Conservation (phyloP, 495 filamentous ascomycete species). For the Sordaria brevicollis region DNA sequence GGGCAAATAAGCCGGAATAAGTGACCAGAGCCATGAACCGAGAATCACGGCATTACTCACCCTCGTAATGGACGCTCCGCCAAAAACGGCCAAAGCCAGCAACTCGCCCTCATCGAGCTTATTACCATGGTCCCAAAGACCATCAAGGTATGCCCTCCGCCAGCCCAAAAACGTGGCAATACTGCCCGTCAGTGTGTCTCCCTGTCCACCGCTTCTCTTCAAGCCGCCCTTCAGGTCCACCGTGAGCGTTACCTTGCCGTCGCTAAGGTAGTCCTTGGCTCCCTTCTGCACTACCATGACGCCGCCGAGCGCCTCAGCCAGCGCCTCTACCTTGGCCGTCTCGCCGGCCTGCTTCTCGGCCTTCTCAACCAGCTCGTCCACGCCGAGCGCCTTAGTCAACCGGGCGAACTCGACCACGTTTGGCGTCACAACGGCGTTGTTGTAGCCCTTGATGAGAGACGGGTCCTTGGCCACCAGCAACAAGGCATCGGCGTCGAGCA, state of each 20-base stretch:
- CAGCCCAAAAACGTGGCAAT: conserved; percentile 83
- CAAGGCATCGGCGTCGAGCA: conserved; percentile 88
- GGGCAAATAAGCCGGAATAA: background rate
- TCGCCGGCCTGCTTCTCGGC: conserved; percentile 30
- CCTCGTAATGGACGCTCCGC: conserved; percentile 74
- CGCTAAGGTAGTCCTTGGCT: conserved; percentile 69
- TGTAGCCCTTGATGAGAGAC: conserved; percentile 68
- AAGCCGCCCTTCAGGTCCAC: conserved; percentile 68
- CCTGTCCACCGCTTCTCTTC: conserved; percentile 90
- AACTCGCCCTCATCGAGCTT: conserved; percentile 51
- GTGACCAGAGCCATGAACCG: background rate
- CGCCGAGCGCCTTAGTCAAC: conserved; percentile 50
- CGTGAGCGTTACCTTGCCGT: conserved; percentile 63
- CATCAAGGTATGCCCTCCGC: conserved; percentile 73
- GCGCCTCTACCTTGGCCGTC: conserved; percentile 54
- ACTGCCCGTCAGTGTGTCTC: conserved; percentile 87
- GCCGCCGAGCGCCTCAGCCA: conserved; percentile 72
- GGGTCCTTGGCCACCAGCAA: conserved; percentile 66
- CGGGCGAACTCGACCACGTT: conserved; percentile 90
- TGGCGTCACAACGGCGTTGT: conserved; percentile 80
- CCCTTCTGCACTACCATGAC: conserved; percentile 91
- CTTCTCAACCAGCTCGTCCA: conserved; percentile 43
- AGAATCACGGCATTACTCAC: conserved; percentile 21
- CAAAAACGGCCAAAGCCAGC: conserved; percentile 71
- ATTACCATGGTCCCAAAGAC: conserved; percentile 62